Base-by-base conservation (phyloP, 139 green algal genomes). In the Chlamydomonas asymmetrica region DNA sequence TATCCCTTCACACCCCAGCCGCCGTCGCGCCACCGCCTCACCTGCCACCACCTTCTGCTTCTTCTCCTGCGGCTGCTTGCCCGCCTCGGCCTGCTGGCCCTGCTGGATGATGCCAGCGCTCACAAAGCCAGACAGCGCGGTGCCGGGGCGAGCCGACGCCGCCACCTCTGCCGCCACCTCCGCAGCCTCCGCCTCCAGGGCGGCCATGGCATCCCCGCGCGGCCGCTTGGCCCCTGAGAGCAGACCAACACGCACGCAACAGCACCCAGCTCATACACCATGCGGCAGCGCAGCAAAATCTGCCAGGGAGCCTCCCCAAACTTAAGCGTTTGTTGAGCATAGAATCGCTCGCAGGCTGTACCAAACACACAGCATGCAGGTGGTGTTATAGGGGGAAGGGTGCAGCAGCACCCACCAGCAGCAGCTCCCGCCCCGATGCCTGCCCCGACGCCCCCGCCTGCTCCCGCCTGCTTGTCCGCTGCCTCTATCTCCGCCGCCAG, bases 81-180 rank as follows among this genome's bases (percentile, higher is more conserved):
- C 5, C n/a, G 77, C 41, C 40, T 69, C 37, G 59, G 52, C 32
- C 75, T 59, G 65, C 56, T 72, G 48, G 38, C 68, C 85, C 73
- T 91, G 78, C 81, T 92, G 86, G 63, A 94, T 93, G 39, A 93
- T 75, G 23, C 90, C 91, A 2, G 88, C 93, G 16, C 76, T 89
- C 65, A 97, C 93, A 84, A 98, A 98, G 59, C 92, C 92, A 25
- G 84, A 75, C 38, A 97, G 63, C 6, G 79, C 41, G n/a, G n/a
- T n/a, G n/a, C n/a, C n/a, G 0, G 88, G 88, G n/a, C 75, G 77
- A 0, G 52, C 27, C 25, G 69, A 65, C 34, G 75, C 64, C 57
- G 80, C 70, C 35, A 60, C 82, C 43, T 66, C 73, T 10, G 76
- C 65, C 25, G 50, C 71, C 25, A 69, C 73, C 18, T 67, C 78